phyloP scores from a whole-genome alignment of 2,329 filamentous ascomycete species.

The Keithomyces neogunnii region DNA sequence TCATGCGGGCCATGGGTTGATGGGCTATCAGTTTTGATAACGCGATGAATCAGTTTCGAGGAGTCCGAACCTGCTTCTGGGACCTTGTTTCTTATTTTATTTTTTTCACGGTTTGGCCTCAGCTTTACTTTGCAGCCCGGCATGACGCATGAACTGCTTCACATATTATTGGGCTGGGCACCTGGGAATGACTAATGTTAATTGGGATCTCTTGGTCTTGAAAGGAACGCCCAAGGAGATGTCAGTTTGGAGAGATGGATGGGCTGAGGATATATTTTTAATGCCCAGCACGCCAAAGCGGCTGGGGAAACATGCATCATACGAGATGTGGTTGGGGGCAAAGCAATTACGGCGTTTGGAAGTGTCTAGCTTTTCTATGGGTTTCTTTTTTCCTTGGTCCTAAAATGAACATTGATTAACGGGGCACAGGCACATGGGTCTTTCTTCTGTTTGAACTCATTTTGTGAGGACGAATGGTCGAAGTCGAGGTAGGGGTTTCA shows the following conservation, averaged over 20 bases:
- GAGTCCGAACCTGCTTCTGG: not conserved
- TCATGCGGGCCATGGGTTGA: constrained; percentile 76
- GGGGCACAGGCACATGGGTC: not conserved
- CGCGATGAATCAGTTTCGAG: constrained; percentile 15
- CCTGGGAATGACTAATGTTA: not conserved
- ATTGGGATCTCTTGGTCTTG: not conserved
- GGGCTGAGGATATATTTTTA: not conserved
- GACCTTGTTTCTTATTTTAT: not conserved
- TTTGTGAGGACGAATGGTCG: not conserved
- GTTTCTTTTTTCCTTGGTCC: not conserved
- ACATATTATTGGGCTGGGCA: not conserved
- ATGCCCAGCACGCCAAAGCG: not conserved
- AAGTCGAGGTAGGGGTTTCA: not conserved
- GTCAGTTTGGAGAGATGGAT: not conserved
- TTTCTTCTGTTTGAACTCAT: not conserved
- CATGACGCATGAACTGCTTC: not conserved
- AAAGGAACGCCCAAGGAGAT: not conserved
- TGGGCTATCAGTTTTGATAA: constrained; percentile 70
- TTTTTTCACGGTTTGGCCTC: not conserved
- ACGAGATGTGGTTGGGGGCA: not conserved
- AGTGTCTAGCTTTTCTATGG: not conserved
- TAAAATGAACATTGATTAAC: not conserved
- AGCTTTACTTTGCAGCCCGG: not conserved
- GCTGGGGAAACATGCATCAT: not conserved
- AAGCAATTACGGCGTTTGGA: not conserved